Base-by-base conservation (phyloP, 768 basidiomycete genomes). In the Candolleomyces efflorescens region DNA sequence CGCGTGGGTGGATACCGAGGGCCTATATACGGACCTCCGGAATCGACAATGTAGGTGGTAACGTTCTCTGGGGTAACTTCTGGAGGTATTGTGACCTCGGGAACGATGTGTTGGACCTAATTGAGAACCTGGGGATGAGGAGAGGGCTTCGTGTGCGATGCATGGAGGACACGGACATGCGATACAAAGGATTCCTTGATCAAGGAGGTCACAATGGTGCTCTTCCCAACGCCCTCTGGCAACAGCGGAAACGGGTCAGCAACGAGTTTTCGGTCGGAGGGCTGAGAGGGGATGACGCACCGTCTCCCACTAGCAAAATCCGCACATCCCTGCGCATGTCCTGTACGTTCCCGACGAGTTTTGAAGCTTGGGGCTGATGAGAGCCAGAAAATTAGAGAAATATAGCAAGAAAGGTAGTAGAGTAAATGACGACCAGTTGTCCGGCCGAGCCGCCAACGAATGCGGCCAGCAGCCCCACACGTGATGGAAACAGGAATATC, bases 61-160 rank as follows among this genome's bases (percentile, higher is more conserved):
- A 99, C 93, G 69, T 97, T 94, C 76, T 96, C 94, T 50, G 96
- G 93, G 20, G 94, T 96, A 48, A 97, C 93, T 73, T 95, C 92
- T 65, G 95, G 94, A 6, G 96, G 97, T 55, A 99, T 97, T 6
- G 96, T 98, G 47, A 99, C 94, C 72, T 98, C 96, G 3, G 96
- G 96, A 41, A 98, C 89, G 65, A 96, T 80, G 64, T 93, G 90
- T 72, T 96, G 94, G 47, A 97, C 94, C 95, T 97, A 66, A 4
- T 24, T 26, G 36, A 36, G 38, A 46, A 11, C 55, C 37, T 26
- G 22, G 37, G 36, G 15, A 32, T 53, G 52, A 51, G 49, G 26
- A 39, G 22, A 5, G 32, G 13, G 49, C 59, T 50, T 32, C 26
- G 60, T 32, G 38, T 54, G 39, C 9, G 52, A 32, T 2, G 50